A percentile compares a stretch with the other conserved stretches of the same genome.
Conservation (phyloP, 192 early-diverging fungal genomes). For the Coemansia sp. region DNA sequence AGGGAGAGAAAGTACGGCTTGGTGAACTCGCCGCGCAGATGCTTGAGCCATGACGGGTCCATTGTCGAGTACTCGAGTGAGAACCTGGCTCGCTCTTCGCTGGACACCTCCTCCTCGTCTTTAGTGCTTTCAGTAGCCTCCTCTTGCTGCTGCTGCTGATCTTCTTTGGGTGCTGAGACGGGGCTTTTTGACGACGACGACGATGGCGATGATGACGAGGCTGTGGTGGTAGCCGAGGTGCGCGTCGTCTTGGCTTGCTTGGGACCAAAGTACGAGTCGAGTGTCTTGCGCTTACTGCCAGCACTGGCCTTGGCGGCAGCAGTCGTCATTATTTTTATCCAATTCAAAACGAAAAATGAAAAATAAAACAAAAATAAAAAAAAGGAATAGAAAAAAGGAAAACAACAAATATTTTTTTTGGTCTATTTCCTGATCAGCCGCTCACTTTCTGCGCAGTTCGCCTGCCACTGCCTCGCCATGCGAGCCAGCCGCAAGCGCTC, state of each 20-base stretch:
- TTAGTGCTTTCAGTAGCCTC: neutral
- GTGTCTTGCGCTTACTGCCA: conserved; percentile 36
- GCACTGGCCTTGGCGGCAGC: neutral
- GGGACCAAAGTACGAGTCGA: conserved; percentile 39
- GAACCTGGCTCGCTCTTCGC: conserved; percentile 9
- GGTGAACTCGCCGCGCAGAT: no score
- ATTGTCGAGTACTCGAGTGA: conserved; percentile 72
- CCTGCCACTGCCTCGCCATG: conserved; percentile 18
- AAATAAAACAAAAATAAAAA: conserved; percentile 10
- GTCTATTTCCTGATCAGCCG: neutral
- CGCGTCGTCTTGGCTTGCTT: conserved; percentile 9
- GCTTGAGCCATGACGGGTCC: conserved; percentile 72
- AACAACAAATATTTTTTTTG: neutral
- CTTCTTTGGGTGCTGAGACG: neutral
- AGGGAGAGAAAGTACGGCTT: no score
- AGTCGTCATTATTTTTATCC: neutral
- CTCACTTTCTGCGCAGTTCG: conserved; percentile 8
- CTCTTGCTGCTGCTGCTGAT: neutral
- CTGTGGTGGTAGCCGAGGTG: neutral
- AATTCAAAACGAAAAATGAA: conserved; percentile 6
- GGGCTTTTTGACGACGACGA: neutral
- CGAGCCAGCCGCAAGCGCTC: conserved; percentile 17
- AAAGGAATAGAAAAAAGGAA: neutral
- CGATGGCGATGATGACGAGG: neutral
- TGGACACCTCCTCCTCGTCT: neutral